Evolutionary conservation across 192 early-diverging fungal genomes (phyloP), one percentile per base, ranked within the genome.

Genomic region (Coemansia reversa): DNA sequence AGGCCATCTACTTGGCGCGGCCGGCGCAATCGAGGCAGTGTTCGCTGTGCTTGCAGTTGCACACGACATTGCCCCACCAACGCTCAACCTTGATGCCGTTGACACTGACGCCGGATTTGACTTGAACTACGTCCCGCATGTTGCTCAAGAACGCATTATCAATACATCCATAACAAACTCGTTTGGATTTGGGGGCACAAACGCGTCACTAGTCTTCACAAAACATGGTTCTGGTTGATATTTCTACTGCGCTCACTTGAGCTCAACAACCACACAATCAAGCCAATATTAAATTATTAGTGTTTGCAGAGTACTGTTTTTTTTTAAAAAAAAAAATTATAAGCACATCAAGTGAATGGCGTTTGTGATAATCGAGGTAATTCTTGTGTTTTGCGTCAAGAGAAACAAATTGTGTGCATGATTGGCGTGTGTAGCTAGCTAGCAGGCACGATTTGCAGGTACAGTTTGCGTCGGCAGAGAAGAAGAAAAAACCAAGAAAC

Each of bases 1-100:
- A 0, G 96, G 96, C 8, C 96, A 98, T 78, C 76, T 98, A 50
- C 80, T 98, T n/a, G 96, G 96, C 0, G 96, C 94, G 2, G 96
- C 96, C 2, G 94, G 96, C 16, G 89, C 94, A 5, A 88, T 96
- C 8, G 96, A 98, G 72, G 92, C 94, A 3, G 89, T 96, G 3
- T 95, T 94, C 64, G 83, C 94, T 0, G 87, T 96, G 23, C 66
- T 95, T 51, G 85, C 92, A 8, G 67, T 98, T 25, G 54, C 45
- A 16, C 56, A 93, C 84, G 70, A 90, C 70, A 69, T 87, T 16
- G 67, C 94, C 2, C 96, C 96, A 2, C 91, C 91, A 2, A 96
- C 95, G 0, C 75, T 94, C 28, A 98, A 98, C 62, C 76, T 94
- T 24, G 75, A 90, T 18, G 49, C 60, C 0, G 70, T 60, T 24